These are phyloP conservation scores for Amanita subjunquillea DNA, from an alignment of 768 basidiomycete species.

Conservation along the genomic window DNA sequence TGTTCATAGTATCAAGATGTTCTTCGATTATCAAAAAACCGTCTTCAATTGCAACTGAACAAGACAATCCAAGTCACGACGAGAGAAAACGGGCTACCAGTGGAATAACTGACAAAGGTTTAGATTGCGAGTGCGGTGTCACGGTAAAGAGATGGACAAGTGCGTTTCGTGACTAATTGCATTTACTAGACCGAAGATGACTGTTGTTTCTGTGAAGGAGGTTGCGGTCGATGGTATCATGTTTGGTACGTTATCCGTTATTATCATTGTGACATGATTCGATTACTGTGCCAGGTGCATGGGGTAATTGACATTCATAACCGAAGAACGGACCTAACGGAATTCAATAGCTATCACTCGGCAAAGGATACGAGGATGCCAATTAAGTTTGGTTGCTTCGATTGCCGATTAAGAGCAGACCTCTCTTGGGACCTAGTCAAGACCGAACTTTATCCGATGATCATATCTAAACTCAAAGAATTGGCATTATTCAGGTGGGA, in stretches of 20 bases:
- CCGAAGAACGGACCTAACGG: neutral
- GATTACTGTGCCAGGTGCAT: conserved; percentile 36
- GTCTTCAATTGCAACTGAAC: neutral
- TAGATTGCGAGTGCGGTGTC: conserved; percentile 57
- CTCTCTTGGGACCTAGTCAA: conserved; percentile 63
- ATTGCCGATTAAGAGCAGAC: conserved; percentile 62
- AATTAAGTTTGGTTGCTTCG: conserved; percentile 56
- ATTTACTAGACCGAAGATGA: conserved; percentile 43
- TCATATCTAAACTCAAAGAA: conserved; percentile 57
- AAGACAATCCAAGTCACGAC: neutral
- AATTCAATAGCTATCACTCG: conserved; percentile 46
- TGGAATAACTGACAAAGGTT: conserved; percentile 2
- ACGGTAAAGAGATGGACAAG: conserved; percentile 22
- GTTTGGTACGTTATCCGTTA: conserved; percentile 38
- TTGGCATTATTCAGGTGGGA: conserved; percentile 60
- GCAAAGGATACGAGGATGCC: conserved; percentile 49
- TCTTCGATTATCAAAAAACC: neutral
- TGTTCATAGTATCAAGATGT: neutral
- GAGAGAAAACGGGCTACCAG: neutral
- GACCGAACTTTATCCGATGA: conserved; percentile 41
- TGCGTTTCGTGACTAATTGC: neutral
- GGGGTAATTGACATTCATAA: conserved; percentile 27
- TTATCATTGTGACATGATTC: neutral
- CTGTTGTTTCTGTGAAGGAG: conserved; percentile 55
- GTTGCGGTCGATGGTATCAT: conserved; percentile 70